Conservation (phyloP, 2,329 filamentous ascomycete species). For the Aspergillus sp. region DNA sequence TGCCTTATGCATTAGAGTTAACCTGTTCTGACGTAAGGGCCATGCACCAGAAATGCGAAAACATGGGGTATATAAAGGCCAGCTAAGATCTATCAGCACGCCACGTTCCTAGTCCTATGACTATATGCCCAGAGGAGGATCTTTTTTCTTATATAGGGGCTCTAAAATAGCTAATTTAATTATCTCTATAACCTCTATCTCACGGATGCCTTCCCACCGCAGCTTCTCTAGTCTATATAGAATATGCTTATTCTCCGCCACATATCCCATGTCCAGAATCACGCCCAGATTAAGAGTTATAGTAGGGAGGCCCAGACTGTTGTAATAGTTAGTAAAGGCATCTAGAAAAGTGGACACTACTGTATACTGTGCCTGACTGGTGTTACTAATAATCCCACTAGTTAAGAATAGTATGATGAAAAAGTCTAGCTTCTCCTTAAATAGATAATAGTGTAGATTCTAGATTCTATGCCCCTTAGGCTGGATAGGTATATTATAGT, state of each 20-base stretch:
- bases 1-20: background rate
- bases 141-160: background rate
- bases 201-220: background rate
- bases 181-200: background rate
- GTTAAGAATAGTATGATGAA: conserved; percentile 35
- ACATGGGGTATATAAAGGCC: background rate
- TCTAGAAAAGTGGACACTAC: conserved; percentile 32
- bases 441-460: conserved; percentile 26
- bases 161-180: background rate
- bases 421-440: conserved; percentile 27
- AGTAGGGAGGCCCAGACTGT: conserved; percentile 13
- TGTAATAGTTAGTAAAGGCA: conserved; percentile 22
- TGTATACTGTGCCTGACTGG: conserved; percentile 38
- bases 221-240: background rate
- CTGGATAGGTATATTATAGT: conserved; percentile 28
- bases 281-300: conserved; percentile 22
- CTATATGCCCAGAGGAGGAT: background rate
- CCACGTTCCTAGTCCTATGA: background rate
- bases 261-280: conserved; percentile 21
- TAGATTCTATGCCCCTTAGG: conserved; percentile 34
- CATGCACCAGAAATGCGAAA: background rate
- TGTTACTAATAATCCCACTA: conserved; percentile 38
- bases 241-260: conserved; percentile 7
- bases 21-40: background rate
- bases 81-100: background rate